phyloP scores from a whole-genome alignment of 2,329 filamentous ascomycete genomes.

The Bisporella sp. region DNA sequence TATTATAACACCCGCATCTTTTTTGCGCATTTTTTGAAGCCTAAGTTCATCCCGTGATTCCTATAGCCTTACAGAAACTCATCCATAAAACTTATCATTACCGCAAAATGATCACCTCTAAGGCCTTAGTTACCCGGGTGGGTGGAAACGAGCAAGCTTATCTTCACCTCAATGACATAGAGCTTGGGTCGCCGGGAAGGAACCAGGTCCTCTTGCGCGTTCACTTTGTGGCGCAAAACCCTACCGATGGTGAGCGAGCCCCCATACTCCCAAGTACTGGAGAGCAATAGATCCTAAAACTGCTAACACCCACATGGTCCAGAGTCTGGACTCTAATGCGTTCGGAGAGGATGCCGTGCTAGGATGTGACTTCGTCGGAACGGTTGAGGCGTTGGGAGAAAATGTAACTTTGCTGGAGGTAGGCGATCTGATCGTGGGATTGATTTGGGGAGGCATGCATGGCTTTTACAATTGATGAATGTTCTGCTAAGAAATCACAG shows the following conservation, averaged over 20 bases:
- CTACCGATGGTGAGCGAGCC: background rate
- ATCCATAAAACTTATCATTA: too few species aligned
- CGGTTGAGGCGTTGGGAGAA: constrained; percentile 27
- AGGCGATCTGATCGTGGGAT: constrained; percentile 24
- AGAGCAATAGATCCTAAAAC: background rate
- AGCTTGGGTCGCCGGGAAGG: background rate
- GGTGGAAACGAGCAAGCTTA: background rate
- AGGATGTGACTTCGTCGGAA: constrained; percentile 33
- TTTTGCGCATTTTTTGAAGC: too few species aligned
- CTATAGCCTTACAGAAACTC: too few species aligned
- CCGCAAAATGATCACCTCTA: background rate
- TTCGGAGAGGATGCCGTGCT: constrained; percentile 33
- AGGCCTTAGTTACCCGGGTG: background rate
- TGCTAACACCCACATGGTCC: constrained; percentile 18
- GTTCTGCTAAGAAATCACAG: background rate
- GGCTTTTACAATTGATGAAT: background rate
- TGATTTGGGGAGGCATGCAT: constrained; percentile 27
- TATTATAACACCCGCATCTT: too few species aligned
- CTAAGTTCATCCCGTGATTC: too few species aligned
- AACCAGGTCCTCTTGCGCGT: background rate
- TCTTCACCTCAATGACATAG: background rate
- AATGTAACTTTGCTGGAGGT: constrained; percentile 20
- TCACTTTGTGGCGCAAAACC: background rate
- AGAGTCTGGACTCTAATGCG: constrained; percentile 29
- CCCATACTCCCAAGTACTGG: too few species aligned